phyloP scores from a whole-genome alignment of 1,284 basidiomycete species.

The Ustanciosporium gigantosporum region DNA sequence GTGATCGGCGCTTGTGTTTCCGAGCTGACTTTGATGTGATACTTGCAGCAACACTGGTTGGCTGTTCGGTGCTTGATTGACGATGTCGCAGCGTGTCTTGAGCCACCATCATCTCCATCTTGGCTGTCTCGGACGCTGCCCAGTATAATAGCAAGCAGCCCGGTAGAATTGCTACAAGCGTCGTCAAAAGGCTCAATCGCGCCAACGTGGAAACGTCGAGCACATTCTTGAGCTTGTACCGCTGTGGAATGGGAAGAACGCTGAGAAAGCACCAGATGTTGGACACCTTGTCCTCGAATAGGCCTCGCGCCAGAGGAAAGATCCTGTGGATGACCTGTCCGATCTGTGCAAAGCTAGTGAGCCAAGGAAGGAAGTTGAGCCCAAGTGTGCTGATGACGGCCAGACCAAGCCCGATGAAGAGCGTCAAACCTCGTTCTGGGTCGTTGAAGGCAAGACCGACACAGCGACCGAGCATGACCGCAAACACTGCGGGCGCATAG shows the following conservation, averaged over 20 bases:
- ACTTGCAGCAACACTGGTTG: slow-evolving; percentile 6
- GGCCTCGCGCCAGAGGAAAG: slow-evolving; percentile 84
- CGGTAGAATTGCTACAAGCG: slow-evolving; percentile 58
- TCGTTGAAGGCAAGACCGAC: slow-evolving; percentile 78
- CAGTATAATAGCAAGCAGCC: slow-evolving; percentile 50
- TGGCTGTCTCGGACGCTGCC: slow-evolving; percentile 47
- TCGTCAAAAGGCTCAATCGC: slow-evolving; percentile 60
- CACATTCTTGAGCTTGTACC: slow-evolving; percentile 45
- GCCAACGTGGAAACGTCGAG: slow-evolving; percentile 47
- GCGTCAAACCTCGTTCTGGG: slow-evolving; percentile 67
- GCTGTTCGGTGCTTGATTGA: not conserved
- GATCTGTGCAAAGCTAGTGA: slow-evolving; percentile 67
- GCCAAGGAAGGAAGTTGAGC: slow-evolving; percentile 75
- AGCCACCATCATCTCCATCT: slow-evolving; percentile 52
- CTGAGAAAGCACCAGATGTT: slow-evolving; percentile 75
- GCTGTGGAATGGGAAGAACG: slow-evolving; percentile 47
- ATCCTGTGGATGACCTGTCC: slow-evolving; percentile 74
- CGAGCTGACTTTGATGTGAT: not conserved
- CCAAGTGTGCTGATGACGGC: slow-evolving; percentile 67
- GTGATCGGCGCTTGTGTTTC: slow-evolving; percentile 12
- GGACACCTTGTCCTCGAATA: slow-evolving; percentile 95
- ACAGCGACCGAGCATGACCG: slow-evolving; percentile 63
- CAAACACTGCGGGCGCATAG: slow-evolving; percentile 75
- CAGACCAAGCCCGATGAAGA: slow-evolving; percentile 72
- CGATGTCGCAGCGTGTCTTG: slow-evolving; percentile 9